Evolutionary conservation across 140 eudicot genomes (phyloP).

Genomic region (Flaveria floridana): DNA sequence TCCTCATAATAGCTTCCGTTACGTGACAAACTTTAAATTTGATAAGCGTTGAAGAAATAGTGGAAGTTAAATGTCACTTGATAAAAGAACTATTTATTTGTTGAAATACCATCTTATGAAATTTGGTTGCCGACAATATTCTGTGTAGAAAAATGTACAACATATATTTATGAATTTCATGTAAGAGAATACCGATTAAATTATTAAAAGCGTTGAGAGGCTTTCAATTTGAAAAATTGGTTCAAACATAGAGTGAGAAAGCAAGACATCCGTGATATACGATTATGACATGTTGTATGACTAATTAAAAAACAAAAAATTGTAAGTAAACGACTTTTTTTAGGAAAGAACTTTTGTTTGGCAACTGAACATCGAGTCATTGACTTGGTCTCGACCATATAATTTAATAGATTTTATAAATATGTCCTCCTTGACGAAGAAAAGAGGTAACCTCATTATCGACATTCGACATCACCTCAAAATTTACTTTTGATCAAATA

Average conservation of each 20-base stretch:
- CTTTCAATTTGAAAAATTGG: not conserved
- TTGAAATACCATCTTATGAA: not conserved
- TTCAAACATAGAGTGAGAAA: conserved; percentile 10
- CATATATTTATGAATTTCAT: not conserved
- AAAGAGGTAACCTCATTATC: not conserved
- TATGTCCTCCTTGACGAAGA: conserved; percentile 12
- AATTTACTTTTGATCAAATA: not conserved
- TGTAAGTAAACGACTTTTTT: not conserved
- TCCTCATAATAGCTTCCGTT: not conserved
- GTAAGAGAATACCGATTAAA: not conserved
- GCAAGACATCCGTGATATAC: conserved; percentile 3
- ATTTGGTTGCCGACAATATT: not conserved
- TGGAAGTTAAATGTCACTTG: not conserved
- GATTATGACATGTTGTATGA: not conserved
- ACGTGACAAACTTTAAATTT: not conserved
- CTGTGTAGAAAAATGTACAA: not conserved
- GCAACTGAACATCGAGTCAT: not conserved
- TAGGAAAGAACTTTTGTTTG: not conserved
- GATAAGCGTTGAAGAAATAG: not conserved
- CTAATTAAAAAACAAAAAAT: not conserved
- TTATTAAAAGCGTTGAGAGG: not conserved
- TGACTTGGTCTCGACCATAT: conserved; percentile 12
- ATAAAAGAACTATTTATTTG: not conserved
- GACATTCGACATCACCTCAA: not conserved
- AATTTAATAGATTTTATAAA: not conserved